These are phyloP conservation scores for Zhuliangozyma parablackwelliae DNA, from an alignment of 1,139 yeast genomes.

Conservation along the genomic window DNA sequence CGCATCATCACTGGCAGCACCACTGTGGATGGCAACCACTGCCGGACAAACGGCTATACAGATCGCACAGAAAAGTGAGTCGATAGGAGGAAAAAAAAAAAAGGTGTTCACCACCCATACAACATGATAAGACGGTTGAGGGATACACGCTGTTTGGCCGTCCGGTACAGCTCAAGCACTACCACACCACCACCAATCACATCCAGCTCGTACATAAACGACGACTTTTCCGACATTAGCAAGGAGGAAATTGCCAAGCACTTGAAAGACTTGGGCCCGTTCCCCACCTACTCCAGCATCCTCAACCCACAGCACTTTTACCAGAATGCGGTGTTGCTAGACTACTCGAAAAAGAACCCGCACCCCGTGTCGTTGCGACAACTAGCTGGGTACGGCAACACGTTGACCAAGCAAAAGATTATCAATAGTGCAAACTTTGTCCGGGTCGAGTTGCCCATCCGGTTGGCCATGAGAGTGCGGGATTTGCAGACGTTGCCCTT, in stretches of 20 bases:
- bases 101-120: too few species aligned
- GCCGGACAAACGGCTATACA: too few species aligned
- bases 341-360: conserved; percentile 62
- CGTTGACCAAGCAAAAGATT: conserved; percentile 72
- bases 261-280: conserved; percentile 39
- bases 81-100: too few species aligned
- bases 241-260: conserved; percentile 40
- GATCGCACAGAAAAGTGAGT: too few species aligned
- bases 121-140: too few species aligned
- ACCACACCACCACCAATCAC: conserved; percentile 13
- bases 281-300: conserved; percentile 40
- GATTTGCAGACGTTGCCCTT: conserved; percentile 82
- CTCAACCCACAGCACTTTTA: conserved; percentile 73
- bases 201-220: conserved; percentile 26
- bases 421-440: conserved; percentile 84
- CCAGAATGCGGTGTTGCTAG: conserved; percentile 71
- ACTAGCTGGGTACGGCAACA: conserved; percentile 83
- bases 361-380: conserved; percentile 87
- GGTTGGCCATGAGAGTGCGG: conserved; percentile 75
- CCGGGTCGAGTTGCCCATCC: conserved; percentile 73
- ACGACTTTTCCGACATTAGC: conserved; percentile 28
- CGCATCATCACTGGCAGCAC: too few species aligned
- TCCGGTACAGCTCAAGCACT: too few species aligned
- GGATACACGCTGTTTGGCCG: too few species aligned
- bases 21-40: too few species aligned